Evolutionary conservation across 2,329 filamentous ascomycete genomes (phyloP).

Genomic region (Stemphylium vesicarium): DNA sequence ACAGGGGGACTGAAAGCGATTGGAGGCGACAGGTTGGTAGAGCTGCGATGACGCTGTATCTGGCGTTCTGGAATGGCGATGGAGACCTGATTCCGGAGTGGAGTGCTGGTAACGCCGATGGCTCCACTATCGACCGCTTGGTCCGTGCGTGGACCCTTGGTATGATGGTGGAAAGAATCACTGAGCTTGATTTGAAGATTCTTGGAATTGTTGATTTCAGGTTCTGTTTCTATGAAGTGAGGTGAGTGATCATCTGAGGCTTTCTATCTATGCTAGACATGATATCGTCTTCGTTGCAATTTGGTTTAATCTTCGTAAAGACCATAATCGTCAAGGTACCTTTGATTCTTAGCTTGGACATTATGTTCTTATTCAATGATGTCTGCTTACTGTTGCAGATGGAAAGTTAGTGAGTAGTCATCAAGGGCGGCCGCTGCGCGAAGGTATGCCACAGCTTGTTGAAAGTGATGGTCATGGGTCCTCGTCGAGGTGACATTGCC

Average conservation of each 20-base stretch:
- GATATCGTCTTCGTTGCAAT: neutral
- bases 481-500: constrained; percentile 58
- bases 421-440: constrained; percentile 51
- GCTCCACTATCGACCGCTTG: constrained; percentile 1
- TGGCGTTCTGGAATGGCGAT: constrained; percentile 4
- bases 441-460: constrained; percentile 55
- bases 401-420: constrained; percentile 52
- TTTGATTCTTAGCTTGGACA: constrained; percentile 22
- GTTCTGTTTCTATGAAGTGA: no score
- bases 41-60: neutral
- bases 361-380: neutral
- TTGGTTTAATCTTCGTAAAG: constrained; percentile 13
- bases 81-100: constrained; percentile 2
- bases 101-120: neutral
- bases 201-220: neutral
- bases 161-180: neutral
- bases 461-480: constrained; percentile 54
- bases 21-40: neutral
- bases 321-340: constrained; percentile 56
- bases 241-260: no score
- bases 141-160: constrained; percentile 7
- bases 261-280: neutral
- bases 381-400: constrained; percentile 54
- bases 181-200: neutral
- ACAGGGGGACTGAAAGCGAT: neutral